Conservation (phyloP, 768 basidiomycete genomes). For the Psilocybe subaeruginosa region DNA sequence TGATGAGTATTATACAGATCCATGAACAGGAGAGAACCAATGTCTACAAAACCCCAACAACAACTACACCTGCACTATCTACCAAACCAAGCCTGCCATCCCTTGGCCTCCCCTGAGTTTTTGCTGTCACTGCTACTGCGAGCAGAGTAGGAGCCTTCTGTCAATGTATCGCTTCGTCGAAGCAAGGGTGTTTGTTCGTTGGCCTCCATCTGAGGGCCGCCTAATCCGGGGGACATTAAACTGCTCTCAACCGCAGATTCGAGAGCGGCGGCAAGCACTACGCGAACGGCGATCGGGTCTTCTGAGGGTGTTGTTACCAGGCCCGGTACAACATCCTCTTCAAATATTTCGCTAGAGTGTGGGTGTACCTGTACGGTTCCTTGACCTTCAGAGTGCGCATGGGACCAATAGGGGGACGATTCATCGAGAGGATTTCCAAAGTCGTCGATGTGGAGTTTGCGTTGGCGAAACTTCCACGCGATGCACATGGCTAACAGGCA, state of each 20-base stretch:
- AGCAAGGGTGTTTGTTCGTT: constrained; percentile 19
- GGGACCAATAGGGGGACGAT: constrained; percentile 4
- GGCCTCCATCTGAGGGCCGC: neutral
- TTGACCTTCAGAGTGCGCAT: neutral
- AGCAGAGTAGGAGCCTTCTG: neutral
- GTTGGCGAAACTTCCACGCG: constrained; percentile 82
- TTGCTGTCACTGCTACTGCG: neutral
- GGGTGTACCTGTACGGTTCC: neutral
- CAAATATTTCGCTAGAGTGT: neutral
- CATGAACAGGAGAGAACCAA: neutral
- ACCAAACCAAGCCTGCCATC: constrained; percentile 20
- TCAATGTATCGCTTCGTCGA: constrained; percentile 3
- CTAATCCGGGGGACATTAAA: constrained; percentile 6
- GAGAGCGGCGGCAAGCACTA: constrained; percentile 12
- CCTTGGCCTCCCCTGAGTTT: neutral
- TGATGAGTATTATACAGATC: no score
- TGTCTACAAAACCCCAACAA: neutral
- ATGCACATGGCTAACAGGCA: constrained; percentile 85
- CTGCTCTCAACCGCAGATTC: constrained; percentile 14
- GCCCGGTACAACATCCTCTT: constrained; percentile 14
- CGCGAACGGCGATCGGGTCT: constrained; percentile 10
- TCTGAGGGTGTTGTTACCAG: constrained; percentile 11
- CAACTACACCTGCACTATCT: neutral
- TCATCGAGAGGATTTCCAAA: constrained; percentile 60
- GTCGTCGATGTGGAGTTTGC: constrained; percentile 78